A percentile compares a stretch with the other conserved stretches of the same genome.
Evolutionary conservation across 768 basidiomycete genomes (phyloP).

Genomic region (Termitomyces heimii): DNA sequence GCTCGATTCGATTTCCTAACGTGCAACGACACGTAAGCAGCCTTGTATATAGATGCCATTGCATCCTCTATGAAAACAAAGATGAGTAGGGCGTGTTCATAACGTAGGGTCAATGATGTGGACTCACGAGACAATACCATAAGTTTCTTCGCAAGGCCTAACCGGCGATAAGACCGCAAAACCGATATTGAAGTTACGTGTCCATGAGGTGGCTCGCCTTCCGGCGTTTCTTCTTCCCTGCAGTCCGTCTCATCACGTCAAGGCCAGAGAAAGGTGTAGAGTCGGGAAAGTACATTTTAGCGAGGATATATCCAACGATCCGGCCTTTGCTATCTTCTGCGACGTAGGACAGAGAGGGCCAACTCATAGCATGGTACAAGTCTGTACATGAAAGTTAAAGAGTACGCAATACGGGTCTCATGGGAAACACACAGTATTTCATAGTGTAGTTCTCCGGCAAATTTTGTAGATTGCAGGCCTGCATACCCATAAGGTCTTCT

Average conservation of each 20-base stretch:
- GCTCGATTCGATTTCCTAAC: constrained; percentile 96
- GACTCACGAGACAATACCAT: constrained; percentile 91
- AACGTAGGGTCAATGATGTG: neutral
- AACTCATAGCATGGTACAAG: constrained; percentile 90
- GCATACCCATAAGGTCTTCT: constrained; percentile 91
- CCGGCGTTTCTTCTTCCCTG: constrained; percentile 62
- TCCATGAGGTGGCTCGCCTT: constrained; percentile 73
- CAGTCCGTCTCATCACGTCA: constrained; percentile 9
- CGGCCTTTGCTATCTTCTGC: constrained; percentile 89
- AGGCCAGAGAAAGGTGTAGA: constrained; percentile 4
- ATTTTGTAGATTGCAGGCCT: constrained; percentile 92
- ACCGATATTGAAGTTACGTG: constrained; percentile 98
- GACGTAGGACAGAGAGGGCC: constrained; percentile 92
- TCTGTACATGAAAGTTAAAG: constrained; percentile 36
- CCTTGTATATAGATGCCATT: constrained; percentile 83
- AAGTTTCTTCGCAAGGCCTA: constrained; percentile 91
- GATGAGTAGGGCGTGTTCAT: neutral
- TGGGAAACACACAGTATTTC: constrained; percentile 54
- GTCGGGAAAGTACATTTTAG: constrained; percentile 67
- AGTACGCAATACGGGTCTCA: neutral
- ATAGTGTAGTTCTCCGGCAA: constrained; percentile 92
- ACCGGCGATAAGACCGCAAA: constrained; percentile 80
- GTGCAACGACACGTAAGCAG: constrained; percentile 86
- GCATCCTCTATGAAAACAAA: constrained; percentile 61
- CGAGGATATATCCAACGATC: constrained; percentile 92